These are phyloP conservation scores for Tricladium varicosporioides DNA, from an alignment of 2,329 filamentous ascomycete species.

Conservation along the genomic window DNA sequence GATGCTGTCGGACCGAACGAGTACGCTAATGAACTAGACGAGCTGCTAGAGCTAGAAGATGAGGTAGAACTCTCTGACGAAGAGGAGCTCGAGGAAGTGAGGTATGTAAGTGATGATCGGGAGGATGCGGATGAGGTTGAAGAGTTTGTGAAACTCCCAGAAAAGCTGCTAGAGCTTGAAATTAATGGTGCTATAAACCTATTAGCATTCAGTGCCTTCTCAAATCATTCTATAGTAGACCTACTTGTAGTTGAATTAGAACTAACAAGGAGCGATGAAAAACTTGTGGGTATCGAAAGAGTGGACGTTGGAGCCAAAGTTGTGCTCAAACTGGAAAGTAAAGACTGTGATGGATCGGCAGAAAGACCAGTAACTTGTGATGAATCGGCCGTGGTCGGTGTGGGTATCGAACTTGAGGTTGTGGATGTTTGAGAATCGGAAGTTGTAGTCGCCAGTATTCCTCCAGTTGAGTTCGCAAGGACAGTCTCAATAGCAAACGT, in stretches of 20 bases:
- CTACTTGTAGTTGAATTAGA: slow-evolving; percentile 33
- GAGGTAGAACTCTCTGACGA: slow-evolving; percentile 5
- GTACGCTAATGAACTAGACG: slow-evolving; percentile 1
- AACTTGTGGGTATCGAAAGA: slow-evolving; percentile 27
- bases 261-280: slow-evolving; percentile 27
- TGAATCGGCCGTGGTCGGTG: slow-evolving; percentile 6
- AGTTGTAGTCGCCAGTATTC: slow-evolving; percentile 2
- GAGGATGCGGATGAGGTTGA: slow-evolving; percentile 18
- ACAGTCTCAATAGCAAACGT: slow-evolving; percentile 25
- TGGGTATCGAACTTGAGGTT: slow-evolving; percentile 8
- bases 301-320: slow-evolving; percentile 22
- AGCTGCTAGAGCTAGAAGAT: not conserved
- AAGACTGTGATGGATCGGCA: slow-evolving; percentile 22
- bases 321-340: slow-evolving; percentile 24
- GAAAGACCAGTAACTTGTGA: slow-evolving; percentile 14
- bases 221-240: slow-evolving; percentile 1
- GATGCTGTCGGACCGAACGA: slow-evolving; percentile 8
- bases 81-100: slow-evolving; percentile 12
- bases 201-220: slow-evolving; percentile 14
- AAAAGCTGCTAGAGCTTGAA: slow-evolving; percentile 26
- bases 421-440: not conserved
- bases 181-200: slow-evolving; percentile 27
- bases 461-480: slow-evolving; percentile 11
- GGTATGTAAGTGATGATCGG: slow-evolving; percentile 16
- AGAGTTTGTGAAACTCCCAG: slow-evolving; percentile 19